phyloP scores from a whole-genome alignment of 176 grass and related monocot species.

The Cenchrus fungigraminus region DNA sequence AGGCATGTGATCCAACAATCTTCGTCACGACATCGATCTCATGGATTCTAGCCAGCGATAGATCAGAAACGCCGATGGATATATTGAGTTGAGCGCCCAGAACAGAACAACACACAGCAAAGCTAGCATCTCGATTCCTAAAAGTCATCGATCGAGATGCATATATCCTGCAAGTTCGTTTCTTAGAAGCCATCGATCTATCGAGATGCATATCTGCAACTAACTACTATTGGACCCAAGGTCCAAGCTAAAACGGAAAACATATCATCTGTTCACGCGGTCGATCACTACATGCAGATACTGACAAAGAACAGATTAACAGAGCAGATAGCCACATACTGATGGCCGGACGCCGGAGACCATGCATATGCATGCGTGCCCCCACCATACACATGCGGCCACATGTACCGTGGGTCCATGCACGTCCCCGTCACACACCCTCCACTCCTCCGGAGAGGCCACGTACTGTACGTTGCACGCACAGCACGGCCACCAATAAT shows the following conservation, averaged over 20 bases:
- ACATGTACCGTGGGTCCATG: neutral
- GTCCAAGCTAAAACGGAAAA: too few relatives aligned
- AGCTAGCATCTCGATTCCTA: neutral
- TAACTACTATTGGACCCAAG: too few relatives aligned
- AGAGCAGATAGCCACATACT: too few relatives aligned
- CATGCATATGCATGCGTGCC: neutral
- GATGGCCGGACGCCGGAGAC: neutral
- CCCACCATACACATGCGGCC: neutral
- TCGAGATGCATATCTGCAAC: neutral
- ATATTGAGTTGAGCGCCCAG: too few relatives aligned
- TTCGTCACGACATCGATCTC: neutral
- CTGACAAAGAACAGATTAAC: too few relatives aligned
- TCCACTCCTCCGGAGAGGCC: constrained; percentile 2
- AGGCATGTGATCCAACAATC: neutral
- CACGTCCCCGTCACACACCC: neutral
- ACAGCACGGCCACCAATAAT: constrained; percentile 1
- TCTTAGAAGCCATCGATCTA: too few relatives aligned
- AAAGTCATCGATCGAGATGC: neutral
- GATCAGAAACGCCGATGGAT: neutral
- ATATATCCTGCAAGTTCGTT: too few relatives aligned
- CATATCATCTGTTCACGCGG: neutral
- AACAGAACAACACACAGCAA: neutral
- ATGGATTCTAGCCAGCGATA: neutral
- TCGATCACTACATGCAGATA: neutral
- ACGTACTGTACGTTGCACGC: neutral